Evolutionary conservation across 352 stramenopile genomes (phyloP).

Genomic region (Globisporangium nodosum): DNA sequence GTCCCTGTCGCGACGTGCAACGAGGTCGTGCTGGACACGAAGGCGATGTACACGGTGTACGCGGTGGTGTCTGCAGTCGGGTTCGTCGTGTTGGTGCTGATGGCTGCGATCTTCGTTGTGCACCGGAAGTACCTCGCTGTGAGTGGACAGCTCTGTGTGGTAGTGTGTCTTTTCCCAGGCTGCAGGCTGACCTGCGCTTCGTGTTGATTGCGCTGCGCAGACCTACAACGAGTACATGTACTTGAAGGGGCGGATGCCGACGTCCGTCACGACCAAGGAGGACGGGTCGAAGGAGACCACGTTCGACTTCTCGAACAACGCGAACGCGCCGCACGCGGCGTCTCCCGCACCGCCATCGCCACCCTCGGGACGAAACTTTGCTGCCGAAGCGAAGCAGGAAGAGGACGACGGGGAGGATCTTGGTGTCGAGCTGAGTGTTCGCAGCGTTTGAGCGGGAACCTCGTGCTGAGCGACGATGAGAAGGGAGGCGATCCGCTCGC

Average conservation of each 20-base stretch:
- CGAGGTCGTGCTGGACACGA: constrained; percentile 64
- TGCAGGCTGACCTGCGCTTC: neutral
- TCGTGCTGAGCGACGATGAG: neutral
- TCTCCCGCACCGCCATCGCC: constrained; percentile 13
- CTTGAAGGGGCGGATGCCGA: constrained; percentile 69
- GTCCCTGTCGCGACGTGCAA: constrained; percentile 57
- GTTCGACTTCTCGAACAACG: constrained; percentile 68
- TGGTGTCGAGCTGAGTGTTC: constrained; percentile 27
- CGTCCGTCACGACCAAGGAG: constrained; percentile 41
- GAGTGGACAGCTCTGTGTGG: neutral
- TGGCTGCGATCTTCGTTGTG: constrained; percentile 60
- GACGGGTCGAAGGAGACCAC: constrained; percentile 65
- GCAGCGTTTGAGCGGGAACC: constrained; percentile 17
- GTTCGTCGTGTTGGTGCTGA: constrained; percentile 58
- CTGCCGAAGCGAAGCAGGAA: constrained; percentile 21
- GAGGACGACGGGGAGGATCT: constrained; percentile 21
- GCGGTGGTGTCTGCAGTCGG: constrained; percentile 52
- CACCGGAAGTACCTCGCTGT: constrained; percentile 77
- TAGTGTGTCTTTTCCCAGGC: neutral
- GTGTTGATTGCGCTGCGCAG: constrained; percentile 8
- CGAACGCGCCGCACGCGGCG: constrained; percentile 23
- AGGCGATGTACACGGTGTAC: constrained; percentile 72
- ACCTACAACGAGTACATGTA: constrained; percentile 82
- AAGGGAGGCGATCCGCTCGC: neutral
- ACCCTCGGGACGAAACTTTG: neutral